Evolutionary conservation across 2,329 filamentous ascomycete genomes (phyloP).

Genomic region (Neurospora crassa): DNA sequence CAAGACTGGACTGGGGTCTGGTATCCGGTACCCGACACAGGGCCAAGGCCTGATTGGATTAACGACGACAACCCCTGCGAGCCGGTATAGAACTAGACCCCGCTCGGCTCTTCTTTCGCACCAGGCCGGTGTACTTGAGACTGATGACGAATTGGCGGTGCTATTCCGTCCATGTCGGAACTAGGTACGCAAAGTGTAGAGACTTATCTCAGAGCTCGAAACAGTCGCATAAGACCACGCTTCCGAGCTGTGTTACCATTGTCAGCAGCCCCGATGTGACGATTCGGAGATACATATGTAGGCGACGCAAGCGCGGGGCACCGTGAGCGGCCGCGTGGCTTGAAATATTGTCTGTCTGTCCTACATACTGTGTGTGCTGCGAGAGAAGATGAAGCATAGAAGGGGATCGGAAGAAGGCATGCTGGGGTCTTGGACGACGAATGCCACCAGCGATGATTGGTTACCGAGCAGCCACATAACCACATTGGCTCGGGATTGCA

Average conservation of each 20-base stretch:
- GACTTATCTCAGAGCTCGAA: not conserved
- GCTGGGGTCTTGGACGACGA: not conserved
- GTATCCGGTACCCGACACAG: not conserved
- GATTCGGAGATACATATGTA: not conserved
- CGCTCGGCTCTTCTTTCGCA: not conserved
- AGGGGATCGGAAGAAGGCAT: not conserved
- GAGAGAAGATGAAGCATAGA: not conserved
- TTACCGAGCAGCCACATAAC: not conserved
- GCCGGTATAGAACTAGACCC: not conserved
- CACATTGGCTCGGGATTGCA: not conserved
- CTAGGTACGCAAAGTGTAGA: not conserved
- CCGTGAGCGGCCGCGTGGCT: not conserved
- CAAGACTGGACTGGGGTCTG: not conserved
- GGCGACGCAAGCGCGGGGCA: not conserved
- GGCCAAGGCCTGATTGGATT: not conserved
- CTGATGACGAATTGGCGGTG: not conserved
- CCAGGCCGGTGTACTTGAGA: not conserved
- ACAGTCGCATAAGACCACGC: not conserved
- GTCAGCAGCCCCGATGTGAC: not conserved
- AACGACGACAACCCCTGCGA: not conserved
- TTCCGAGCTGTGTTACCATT: not conserved
- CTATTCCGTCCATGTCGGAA: not conserved
- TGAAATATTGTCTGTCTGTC: not conserved
- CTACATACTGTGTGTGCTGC: not conserved
- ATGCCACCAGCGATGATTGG: not conserved